Evolutionary conservation across 2,329 filamentous ascomycete genomes (phyloP).

Genomic region (Verticillium zaregamsianum): DNA sequence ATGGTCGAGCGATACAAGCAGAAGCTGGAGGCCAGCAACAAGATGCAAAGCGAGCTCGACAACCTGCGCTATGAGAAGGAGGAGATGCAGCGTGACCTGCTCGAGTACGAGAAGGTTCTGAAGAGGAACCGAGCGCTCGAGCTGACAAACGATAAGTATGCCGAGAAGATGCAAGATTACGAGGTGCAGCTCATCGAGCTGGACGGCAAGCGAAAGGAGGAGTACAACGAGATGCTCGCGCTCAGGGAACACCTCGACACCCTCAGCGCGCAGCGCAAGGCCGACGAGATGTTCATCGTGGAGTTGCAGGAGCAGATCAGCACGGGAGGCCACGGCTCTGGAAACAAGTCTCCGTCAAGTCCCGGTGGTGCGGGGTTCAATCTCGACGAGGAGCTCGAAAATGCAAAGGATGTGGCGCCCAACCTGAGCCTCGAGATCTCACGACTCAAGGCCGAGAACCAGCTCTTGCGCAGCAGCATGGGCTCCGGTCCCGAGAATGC

Average conservation of each 20-base stretch:
- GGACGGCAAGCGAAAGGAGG: slow-evolving; percentile 33
- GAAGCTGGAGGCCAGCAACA: slow-evolving; percentile 55
- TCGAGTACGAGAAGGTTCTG: slow-evolving; percentile 25
- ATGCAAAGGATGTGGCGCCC: slow-evolving; percentile 34
- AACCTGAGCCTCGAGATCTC: slow-evolving; percentile 49
- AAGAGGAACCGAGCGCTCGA: slow-evolving; percentile 30
- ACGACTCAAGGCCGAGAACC: slow-evolving; percentile 58
- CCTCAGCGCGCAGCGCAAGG: slow-evolving; percentile 37
- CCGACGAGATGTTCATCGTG: slow-evolving; percentile 50
- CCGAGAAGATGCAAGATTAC: slow-evolving; percentile 23
- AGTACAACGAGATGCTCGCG: slow-evolving; percentile 44
- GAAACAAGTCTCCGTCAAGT: neutral
- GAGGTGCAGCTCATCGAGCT: slow-evolving; percentile 34
- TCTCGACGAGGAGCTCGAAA: slow-evolving; percentile 58
- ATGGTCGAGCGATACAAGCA: slow-evolving; percentile 59
- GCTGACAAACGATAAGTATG: slow-evolving; percentile 26
- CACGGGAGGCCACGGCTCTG: slow-evolving; percentile 21
- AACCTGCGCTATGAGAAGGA: slow-evolving; percentile 51
- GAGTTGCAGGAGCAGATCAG: slow-evolving; percentile 58
- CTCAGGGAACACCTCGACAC: slow-evolving; percentile 30
- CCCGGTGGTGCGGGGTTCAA: slow-evolving; percentile 26
- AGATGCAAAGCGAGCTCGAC: slow-evolving; percentile 51
- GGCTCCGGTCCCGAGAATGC: slow-evolving; percentile 51
- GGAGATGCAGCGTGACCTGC: slow-evolving; percentile 45
- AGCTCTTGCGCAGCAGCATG: slow-evolving; percentile 50